phyloP scores from a whole-genome alignment of 2,329 filamentous ascomycete genomes.

The Eurotiales sp. region DNA sequence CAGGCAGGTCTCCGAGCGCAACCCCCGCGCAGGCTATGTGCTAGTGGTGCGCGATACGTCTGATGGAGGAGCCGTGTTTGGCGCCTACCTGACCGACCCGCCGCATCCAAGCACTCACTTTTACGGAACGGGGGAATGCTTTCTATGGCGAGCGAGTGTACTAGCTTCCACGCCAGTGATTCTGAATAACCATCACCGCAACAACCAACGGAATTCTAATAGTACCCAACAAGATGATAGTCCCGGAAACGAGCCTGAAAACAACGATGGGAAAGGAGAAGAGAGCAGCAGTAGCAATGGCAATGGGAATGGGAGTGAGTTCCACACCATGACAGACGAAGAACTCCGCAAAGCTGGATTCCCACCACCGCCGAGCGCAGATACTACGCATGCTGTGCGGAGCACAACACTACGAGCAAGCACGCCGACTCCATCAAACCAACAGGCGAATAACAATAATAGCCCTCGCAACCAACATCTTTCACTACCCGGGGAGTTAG shows the following conservation, averaged over 20 bases:
- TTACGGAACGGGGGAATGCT: slow-evolving; percentile 95
- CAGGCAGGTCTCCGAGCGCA: slow-evolving; percentile 60
- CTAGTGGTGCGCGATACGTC: slow-evolving; percentile 75
- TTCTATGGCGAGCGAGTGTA: slow-evolving; percentile 75
- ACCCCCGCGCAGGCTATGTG: slow-evolving; percentile 76
- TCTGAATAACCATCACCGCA: not conserved
- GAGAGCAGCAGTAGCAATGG: no score
- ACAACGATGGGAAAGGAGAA: not conserved
- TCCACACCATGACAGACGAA: slow-evolving; percentile 28
- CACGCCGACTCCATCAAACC: slow-evolving; percentile 17
- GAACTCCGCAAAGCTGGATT: slow-evolving; percentile 53
- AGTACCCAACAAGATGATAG: no score
- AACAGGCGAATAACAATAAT: not conserved
- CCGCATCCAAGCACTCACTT: slow-evolving; percentile 79
- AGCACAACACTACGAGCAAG: slow-evolving; percentile 55
- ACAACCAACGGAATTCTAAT: not conserved
- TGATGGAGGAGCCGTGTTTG: slow-evolving; percentile 60
- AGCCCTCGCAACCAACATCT: not conserved
- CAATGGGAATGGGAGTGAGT: not conserved
- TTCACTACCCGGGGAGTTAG: not conserved
- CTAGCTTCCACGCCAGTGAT: slow-evolving; percentile 51
- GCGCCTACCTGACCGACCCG: slow-evolving; percentile 87
- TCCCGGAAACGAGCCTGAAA: not conserved
- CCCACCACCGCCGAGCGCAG: slow-evolving; percentile 66
- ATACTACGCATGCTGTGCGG: slow-evolving; percentile 58